A percentile compares a stretch with the other conserved stretches of the same genome.
Conservation (phyloP, 2,329 filamentous ascomycete species). For the Botrytis medusae region DNA sequence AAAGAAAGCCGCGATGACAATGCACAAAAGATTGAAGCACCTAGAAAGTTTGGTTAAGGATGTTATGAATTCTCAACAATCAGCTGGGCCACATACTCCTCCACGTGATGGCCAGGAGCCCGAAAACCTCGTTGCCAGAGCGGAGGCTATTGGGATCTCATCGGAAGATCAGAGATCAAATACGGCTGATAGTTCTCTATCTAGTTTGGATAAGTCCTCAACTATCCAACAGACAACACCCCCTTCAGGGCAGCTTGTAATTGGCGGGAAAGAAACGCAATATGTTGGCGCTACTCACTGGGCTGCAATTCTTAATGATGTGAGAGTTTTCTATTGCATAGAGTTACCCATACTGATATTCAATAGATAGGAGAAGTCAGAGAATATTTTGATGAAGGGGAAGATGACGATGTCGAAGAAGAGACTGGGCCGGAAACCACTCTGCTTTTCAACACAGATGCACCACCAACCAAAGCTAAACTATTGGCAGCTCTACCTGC, state of each 20-base stretch:
- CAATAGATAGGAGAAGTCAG: conserved; percentile 60
- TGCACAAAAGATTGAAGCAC: conserved; percentile 54
- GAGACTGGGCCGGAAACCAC: conserved; percentile 40
- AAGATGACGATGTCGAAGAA: conserved; percentile 40
- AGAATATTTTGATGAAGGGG: conserved; percentile 51
- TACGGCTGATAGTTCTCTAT: neutral
- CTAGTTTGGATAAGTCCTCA: neutral
- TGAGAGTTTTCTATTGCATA: conserved; percentile 39
- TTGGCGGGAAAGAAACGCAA: conserved; percentile 46
- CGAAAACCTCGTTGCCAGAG: neutral
- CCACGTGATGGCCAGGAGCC: neutral
- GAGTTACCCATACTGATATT: conserved; percentile 16
- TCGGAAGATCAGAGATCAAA: neutral
- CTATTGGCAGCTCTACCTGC: conserved; percentile 51
- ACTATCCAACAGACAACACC: neutral
- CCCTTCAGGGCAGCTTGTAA: conserved; percentile 46
- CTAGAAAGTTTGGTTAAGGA: conserved; percentile 59
- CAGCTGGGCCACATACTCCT: neutral
- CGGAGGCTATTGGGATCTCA: neutral
- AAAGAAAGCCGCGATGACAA: conserved; percentile 45
- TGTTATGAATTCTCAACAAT: conserved; percentile 45
- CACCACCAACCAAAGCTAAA: conserved; percentile 46
- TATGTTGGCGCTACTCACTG: conserved; percentile 62
- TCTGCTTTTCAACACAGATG: conserved; percentile 44
- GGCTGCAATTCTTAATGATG: conserved; percentile 60